Percentiles rank a stretch among this genome's conserved stretches.
These are phyloP conservation scores for Calocera viscosa DNA, from an alignment of 768 basidiomycete species.

Conservation along the genomic window DNA sequence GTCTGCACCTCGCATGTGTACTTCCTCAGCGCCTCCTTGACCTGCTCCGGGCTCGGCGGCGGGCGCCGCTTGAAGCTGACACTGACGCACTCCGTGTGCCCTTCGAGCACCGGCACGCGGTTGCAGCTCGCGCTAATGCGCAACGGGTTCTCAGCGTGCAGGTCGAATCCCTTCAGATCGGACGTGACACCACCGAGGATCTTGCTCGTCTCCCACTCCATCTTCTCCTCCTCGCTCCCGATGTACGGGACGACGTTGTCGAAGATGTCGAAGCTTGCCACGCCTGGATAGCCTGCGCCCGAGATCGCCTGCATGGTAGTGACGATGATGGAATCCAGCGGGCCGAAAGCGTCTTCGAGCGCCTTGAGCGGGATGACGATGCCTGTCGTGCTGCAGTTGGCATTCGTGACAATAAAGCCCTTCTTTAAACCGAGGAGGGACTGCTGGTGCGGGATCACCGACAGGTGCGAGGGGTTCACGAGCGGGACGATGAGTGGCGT, in stretches of 20 bases:
- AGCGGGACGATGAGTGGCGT: slow-evolving; percentile 95
- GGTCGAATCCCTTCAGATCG: slow-evolving; percentile 57
- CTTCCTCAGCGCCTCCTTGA: slow-evolving; percentile 61
- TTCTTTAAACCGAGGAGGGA: slow-evolving; percentile 47
- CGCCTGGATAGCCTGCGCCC: slow-evolving; percentile 94
- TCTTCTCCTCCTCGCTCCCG: slow-evolving; percentile 82
- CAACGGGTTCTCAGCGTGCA: slow-evolving; percentile 69
- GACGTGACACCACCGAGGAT: slow-evolving; percentile 74
- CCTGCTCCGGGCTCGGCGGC: slow-evolving; percentile 75
- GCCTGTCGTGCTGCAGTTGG: slow-evolving; percentile 95
- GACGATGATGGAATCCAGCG: slow-evolving; percentile 79
- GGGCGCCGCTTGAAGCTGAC: slow-evolving; percentile 70
- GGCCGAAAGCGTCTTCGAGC: slow-evolving; percentile 82
- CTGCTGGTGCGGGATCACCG: slow-evolving; percentile 75
- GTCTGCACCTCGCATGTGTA: slow-evolving; percentile 68
- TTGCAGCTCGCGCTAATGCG: slow-evolving; percentile 86
- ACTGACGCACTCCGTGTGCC: slow-evolving; percentile 83
- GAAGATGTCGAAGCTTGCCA: slow-evolving; percentile 75
- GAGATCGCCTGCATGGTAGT: slow-evolving; percentile 98
- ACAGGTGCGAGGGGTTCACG: slow-evolving; percentile 77
- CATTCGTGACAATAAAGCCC: slow-evolving; percentile 96
- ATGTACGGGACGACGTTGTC: slow-evolving; percentile 97
- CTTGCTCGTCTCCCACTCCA: slow-evolving; percentile 97
- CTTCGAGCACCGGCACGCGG: slow-evolving; percentile 90
- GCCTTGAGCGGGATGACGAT: slow-evolving; percentile 83